These are phyloP conservation scores for Triticum urartu DNA, from an alignment of 176 grass and related monocot species.

Conservation along the genomic window DNA sequence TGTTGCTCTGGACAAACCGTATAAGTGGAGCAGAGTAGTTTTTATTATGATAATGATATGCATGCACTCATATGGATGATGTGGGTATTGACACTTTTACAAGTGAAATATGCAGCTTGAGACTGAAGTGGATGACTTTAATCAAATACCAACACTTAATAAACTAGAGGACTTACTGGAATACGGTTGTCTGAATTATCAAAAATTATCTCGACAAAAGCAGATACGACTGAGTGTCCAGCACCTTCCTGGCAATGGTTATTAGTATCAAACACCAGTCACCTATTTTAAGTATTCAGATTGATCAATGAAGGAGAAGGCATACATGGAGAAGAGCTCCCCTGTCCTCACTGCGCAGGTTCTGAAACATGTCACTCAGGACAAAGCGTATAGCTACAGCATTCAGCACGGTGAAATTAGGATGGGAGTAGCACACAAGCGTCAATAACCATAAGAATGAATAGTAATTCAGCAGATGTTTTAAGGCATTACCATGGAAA, in stretches of 20 bases:
- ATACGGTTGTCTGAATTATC: conserved; percentile 98
- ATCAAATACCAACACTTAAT: neutral
- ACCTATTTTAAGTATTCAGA: conserved; percentile 25
- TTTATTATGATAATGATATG: neutral
- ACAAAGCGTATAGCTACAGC: conserved; percentile 97
- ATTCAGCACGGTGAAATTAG: conserved; percentile 32
- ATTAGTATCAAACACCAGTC: conserved; percentile 32
- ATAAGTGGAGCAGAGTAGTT: neutral
- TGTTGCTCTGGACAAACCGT: neutral
- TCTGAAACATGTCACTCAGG: conserved; percentile 95
- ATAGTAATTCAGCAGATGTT: conserved; percentile 11
- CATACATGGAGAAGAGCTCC: conserved; percentile 93
- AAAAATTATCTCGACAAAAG: conserved; percentile 99
- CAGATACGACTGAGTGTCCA: conserved; percentile 96
- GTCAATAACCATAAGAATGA: neutral
- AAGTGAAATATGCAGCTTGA: conserved; percentile 22
- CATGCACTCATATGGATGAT: conserved; percentile 13
- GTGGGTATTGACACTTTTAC: neutral
- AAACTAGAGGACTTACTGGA: conserved; percentile 66
- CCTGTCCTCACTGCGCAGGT: conserved; percentile 88
- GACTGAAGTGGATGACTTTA: conserved; percentile 9
- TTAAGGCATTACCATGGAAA: conserved; percentile 79
- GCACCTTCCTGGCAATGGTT: conserved; percentile 83
- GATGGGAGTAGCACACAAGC: neutral
- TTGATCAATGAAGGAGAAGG: conserved; percentile 36